A percentile compares a stretch with the other conserved stretches of the same genome.
phyloP scores from a whole-genome alignment of 768 basidiomycete species.

The Macrolepiota albuminosa region DNA sequence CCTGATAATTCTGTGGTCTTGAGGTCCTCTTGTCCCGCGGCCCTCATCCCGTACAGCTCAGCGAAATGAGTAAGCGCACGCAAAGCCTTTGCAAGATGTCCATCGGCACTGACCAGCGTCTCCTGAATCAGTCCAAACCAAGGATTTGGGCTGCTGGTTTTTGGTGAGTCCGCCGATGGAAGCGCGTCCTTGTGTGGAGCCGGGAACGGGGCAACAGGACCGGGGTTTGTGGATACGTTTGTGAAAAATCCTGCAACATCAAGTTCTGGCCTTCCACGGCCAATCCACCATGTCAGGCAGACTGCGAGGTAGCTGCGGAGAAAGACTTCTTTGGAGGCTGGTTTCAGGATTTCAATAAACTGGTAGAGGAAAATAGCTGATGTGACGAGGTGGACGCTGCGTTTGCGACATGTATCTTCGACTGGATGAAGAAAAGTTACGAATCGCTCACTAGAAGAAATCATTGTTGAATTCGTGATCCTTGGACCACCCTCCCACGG shows the following conservation, averaged over 20 bases:
- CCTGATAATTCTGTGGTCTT: conserved; percentile 34
- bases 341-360: conserved; percentile 33
- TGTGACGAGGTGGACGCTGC: conserved; percentile 63
- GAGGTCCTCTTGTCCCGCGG: conserved; percentile 16
- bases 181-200: conserved; percentile 19
- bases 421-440: background rate
- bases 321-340: conserved; percentile 42
- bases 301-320: conserved; percentile 56
- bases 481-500: conserved; percentile 45
- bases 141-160: conserved; percentile 41
- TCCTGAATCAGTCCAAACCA: conserved; percentile 57
- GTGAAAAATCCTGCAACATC: conserved; percentile 47
- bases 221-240: conserved; percentile 17
- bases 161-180: conserved; percentile 26
- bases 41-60: conserved; percentile 26
- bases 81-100: conserved; percentile 37
- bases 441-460: conserved; percentile 28
- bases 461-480: conserved; percentile 44
- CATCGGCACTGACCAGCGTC: conserved; percentile 53
- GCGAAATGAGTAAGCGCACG: conserved; percentile 33
- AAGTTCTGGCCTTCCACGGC: conserved; percentile 48
- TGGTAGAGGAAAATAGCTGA: conserved; percentile 60
- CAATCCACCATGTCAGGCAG: conserved; percentile 49
- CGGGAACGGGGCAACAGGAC: conserved; percentile 18
- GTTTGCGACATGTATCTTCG: background rate